Conservation (phyloP, 2,329 filamentous ascomycete species). For the Plenodomus lindquistii region DNA sequence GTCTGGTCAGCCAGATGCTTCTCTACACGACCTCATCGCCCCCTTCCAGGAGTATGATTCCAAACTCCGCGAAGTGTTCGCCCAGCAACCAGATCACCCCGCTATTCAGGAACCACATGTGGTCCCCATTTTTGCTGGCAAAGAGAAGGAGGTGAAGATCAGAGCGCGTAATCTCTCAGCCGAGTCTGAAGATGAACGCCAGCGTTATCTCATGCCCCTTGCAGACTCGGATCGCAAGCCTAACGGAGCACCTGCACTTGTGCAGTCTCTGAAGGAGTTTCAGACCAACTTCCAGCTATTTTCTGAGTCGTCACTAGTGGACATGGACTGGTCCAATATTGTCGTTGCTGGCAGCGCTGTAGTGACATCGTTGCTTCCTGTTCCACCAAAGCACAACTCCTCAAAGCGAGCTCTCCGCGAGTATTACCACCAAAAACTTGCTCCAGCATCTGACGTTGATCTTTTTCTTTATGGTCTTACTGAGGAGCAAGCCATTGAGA, state of each 20-base stretch:
- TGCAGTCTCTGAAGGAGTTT: conserved; percentile 70
- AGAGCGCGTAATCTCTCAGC: conserved; percentile 62
- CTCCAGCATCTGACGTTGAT: conserved; percentile 84
- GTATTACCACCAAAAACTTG: conserved; percentile 81
- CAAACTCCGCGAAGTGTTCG: conserved; percentile 67
- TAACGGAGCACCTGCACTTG: conserved; percentile 68
- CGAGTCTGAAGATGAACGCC: conserved; percentile 64
- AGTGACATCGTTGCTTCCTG: conserved; percentile 74
- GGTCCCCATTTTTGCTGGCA: conserved; percentile 64
- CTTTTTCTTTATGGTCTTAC: conserved; percentile 81
- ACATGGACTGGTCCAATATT: conserved; percentile 81
- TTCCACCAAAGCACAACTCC: conserved; percentile 53
- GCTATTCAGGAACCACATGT: conserved; percentile 64
- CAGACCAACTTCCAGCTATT: conserved; percentile 80
- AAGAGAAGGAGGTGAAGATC: conserved; percentile 61
- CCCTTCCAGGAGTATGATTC: conserved; percentile 72
- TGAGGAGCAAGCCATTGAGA: conserved; percentile 76
- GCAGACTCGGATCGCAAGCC: conserved; percentile 63
- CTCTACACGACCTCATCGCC: conserved; percentile 62
- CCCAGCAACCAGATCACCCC: conserved; percentile 66
- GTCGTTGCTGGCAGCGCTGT: conserved; percentile 81
- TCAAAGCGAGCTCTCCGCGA: conserved; percentile 49
- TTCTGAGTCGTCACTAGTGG: conserved; percentile 74
- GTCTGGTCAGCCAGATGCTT: conserved; percentile 55
- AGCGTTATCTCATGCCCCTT: conserved; percentile 71